Conservation (phyloP, 331 rosid species). For the Stylosanthes scabra region DNA sequence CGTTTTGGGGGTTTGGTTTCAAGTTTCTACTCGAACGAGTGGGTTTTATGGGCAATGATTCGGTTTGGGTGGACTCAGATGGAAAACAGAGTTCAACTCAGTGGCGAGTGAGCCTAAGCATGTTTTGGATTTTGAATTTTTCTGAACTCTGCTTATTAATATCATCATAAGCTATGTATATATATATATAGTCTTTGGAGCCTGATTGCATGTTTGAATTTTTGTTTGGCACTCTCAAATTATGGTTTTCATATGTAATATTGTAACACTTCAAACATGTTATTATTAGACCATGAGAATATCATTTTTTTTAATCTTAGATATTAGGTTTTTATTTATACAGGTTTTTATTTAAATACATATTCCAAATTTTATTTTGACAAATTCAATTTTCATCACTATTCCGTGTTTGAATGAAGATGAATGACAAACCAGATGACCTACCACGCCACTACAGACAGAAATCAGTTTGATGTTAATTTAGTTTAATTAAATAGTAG, state of each 20-base stretch:
- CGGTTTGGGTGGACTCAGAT: no score
- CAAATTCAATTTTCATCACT: background rate
- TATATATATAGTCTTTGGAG: background rate
- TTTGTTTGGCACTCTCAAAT: background rate
- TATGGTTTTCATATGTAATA: background rate
- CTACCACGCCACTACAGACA: background rate
- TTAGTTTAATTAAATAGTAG: background rate
- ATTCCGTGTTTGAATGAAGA: background rate
- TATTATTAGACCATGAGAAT: background rate
- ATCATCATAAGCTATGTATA: background rate
- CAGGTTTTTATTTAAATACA: no score
- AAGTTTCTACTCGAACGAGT: conserved; percentile 4
- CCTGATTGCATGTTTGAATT: background rate
- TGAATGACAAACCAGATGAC: conserved; percentile 13
- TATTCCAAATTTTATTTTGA: conserved; percentile 7
- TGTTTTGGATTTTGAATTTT: conserved; percentile 24
- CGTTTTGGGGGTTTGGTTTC: no score
- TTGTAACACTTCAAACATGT: background rate
- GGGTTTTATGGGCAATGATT: background rate
- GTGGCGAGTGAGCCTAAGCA: conserved; percentile 48
- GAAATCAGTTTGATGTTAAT: background rate
- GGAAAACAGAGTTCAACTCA: conserved; percentile 16
- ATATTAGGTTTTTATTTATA: background rate
- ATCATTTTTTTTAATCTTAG: background rate
- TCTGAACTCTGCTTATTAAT: conserved; percentile 6